These are phyloP conservation scores for Turritis glabra DNA, from an alignment of 345 rosid genomes.

Conservation along the genomic window DNA sequence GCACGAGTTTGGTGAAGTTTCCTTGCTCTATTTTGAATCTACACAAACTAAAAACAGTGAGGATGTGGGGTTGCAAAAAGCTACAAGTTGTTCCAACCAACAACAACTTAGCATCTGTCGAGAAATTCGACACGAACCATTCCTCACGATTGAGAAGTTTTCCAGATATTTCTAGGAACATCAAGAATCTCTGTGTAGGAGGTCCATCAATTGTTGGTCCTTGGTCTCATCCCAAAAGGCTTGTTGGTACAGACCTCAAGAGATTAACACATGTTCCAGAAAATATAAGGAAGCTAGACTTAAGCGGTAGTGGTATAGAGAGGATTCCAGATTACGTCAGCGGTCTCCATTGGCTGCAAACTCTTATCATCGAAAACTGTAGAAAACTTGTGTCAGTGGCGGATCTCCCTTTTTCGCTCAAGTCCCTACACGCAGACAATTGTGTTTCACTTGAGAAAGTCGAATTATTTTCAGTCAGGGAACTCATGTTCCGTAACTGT, in stretches of 20 bases:
- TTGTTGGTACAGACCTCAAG: not conserved
- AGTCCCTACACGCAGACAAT: not conserved
- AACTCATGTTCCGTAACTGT: slow-evolving; percentile 3
- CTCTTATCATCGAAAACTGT: not conserved
- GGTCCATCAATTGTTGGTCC: not conserved
- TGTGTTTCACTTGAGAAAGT: not conserved
- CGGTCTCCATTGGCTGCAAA: not conserved
- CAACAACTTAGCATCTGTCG: not conserved
- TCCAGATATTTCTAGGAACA: not conserved
- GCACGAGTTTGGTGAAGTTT: slow-evolving; percentile 20
- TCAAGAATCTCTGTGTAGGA: not conserved
- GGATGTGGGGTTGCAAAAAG: not conserved
- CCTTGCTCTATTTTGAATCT: not conserved
- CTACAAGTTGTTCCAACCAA: not conserved
- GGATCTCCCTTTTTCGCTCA: not conserved
- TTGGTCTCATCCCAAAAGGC: not conserved
- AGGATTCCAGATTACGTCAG: not conserved
- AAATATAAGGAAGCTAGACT: not conserved
- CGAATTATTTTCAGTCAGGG: not conserved
- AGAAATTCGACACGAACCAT: not conserved
- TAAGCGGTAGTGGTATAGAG: not conserved
- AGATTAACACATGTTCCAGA: not conserved
- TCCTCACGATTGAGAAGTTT: slow-evolving; percentile 15
- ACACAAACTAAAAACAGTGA: not conserved
- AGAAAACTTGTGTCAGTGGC: not conserved